Base-by-base conservation (phyloP, 257 asterid species). In the Fraxinus pennsylvanica region DNA sequence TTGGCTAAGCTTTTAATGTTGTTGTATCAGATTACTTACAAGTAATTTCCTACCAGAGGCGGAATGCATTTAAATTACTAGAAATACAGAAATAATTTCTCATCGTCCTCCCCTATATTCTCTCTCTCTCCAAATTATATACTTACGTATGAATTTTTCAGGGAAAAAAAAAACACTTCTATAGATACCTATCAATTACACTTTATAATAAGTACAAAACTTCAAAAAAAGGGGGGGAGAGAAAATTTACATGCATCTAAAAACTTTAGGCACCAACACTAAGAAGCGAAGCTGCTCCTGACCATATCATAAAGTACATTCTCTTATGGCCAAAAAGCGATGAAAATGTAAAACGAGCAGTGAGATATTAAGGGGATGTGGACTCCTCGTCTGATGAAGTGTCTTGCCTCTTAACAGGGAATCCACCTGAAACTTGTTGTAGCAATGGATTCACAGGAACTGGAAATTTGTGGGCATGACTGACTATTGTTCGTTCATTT, bases 381-480 rank as follows among this genome's bases (percentile, higher is more conserved):
- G 77, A 65, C 72, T 91, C 97, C 43, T 89, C 96, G 38, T 86
- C 92, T 32, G 89, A 85, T 2, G 88, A 86, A 81, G 81, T 79
- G 43, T 57, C 72, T 54, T 80, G 88, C 84, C 79, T 57, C 69
- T 75, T 83, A 72, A 66, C 85, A 15, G 82, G 87, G 73, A 86
- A 85, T 38, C 82, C 82, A 73, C 80, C 86, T 7, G 87, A 47
- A 29, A 75, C 86, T 66, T 86, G 90, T 78, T 91, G 97, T 39
- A 95, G 83, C 89, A 86, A 89, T 3, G 99, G 99, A 73, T 95
- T 95, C 74, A 93, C 95, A 0, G 97, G 97, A 63, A 95, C 91
- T 1, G 99, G 98, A 73, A 93, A 95, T 54, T 80, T 92, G 75
- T 91, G 93, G 9, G 92, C 93, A 0, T 97, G 89, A 72, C 95